Base-by-base conservation (phyloP, 371 early-diverging fungal genomes). In the Mortierella sp. region DNA sequence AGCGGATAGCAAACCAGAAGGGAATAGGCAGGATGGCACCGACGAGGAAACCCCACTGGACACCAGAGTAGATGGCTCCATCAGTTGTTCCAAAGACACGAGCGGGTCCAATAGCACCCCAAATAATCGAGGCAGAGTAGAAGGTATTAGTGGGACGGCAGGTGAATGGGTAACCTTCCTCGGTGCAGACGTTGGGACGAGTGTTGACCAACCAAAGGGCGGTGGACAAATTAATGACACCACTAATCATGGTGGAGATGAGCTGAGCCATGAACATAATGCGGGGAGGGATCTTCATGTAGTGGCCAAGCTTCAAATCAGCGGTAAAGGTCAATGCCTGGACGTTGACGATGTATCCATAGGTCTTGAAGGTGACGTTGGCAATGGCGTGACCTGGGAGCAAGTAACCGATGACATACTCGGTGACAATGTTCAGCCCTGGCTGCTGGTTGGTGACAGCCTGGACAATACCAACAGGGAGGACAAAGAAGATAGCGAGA, bases 51-150 rank as follows among this genome's bases (percentile, higher is more conserved):
- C 85, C 85, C 87, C 86, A 87, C 29, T 85, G 75, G 31, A 87
- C 71, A 7, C 72, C n/a, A 17, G 68, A 58, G 61, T 72, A 77
- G 17, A 77, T 15, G 29, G 77, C 88, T 9, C 65, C 65, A 34
- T 77, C 72, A 13, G 66, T 76, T 34, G 64, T 49, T 42, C 91
- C 93, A 72, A 93, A 93, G 89, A 92, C 89, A 51, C 84, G 88
- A 3, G 76, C 75, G 13, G 95, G 94, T 43, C 91, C 92, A 47
- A 94, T 90, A n/a, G 89, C 85, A 57, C 93, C 93, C 94, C 94
- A 94, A 47, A 94, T 90, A 28, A 93, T 71, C 17, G 91, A 91
- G n/a, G 92, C 92, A 42, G 90, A 89, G 76, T 85, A 89, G 56
- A 89, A 91, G 9, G 90, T 89, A 51, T 86, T 83, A 19, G 93